Evolutionary conservation across 345 rosid species (phyloP), one percentile per base, ranked within the genome.

Genomic region (Stellera chamaejasme): DNA sequence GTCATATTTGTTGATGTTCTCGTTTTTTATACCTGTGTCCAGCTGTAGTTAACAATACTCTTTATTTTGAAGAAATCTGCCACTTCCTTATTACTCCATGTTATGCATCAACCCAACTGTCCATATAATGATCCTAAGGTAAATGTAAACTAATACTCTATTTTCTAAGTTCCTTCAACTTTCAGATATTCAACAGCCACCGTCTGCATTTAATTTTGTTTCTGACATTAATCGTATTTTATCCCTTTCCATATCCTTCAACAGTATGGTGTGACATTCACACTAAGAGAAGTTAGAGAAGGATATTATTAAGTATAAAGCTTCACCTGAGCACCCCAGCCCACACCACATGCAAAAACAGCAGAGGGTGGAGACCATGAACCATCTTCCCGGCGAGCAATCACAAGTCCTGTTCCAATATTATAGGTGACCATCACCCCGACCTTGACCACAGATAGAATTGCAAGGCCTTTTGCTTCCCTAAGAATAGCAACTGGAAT

Each of bases 341-440:
- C 99, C 60, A 83, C 43, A 59, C 99, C 99, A 68, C 83, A 83
- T 23, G 99, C 74, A 64, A 97, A 84, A 61, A 93, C 76, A 63
- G 99, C 92, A 0, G 97, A 89, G 42, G 97, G 99, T 54, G 99
- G 96, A 61, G 99, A 93, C 96, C 99, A 93, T 3, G 95, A 89
- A 56, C 88, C 95, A 66, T 93, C 97, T 66, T 84, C 84, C 76
- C 91, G 79, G 26, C 81, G 88, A 67, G 96, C 88, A 76, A 93
- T 55, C 55, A 83, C 92, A 15, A 93, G 77, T 16, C 99, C 99
- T 0, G 99, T 93, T 54, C 99, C 99, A 57, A 93, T 67, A 68
- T 82, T 93, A 62, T 89, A 93, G 13, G 97, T 84, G 45, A 93
- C 88, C 89, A 87, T 79, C 45, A 79, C 75, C 51, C 99, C 99